A percentile compares a stretch with the other conserved stretches of the same genome.
phyloP scores from a whole-genome alignment of 805 yeast genomes.

The Saccharomycopsis sp. region DNA sequence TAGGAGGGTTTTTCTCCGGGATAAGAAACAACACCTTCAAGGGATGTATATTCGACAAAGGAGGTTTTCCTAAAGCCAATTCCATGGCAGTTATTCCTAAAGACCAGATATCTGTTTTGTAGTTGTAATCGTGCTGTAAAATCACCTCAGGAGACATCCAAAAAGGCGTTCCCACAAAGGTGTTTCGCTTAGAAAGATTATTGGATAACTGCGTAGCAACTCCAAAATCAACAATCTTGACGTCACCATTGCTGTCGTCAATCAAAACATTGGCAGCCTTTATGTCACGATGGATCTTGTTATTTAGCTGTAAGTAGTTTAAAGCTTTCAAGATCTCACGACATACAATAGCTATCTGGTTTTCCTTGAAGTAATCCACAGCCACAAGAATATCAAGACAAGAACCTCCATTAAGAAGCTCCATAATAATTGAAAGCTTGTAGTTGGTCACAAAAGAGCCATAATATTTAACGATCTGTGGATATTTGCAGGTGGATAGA shows the following conservation, averaged over 20 bases:
- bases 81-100: slow-evolving; percentile 78
- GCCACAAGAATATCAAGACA: slow-evolving; percentile 57
- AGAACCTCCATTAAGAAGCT: slow-evolving; percentile 73
- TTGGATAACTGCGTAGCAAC: slow-evolving; percentile 81
- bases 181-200: slow-evolving; percentile 50
- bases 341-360: slow-evolving; percentile 46
- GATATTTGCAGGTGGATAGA: slow-evolving; percentile 56
- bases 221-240: slow-evolving; percentile 90
- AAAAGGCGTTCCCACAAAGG: slow-evolving; percentile 92
- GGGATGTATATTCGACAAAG: slow-evolving; percentile 49
- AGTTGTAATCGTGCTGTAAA: slow-evolving; percentile 62
- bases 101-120: slow-evolving; percentile 93
- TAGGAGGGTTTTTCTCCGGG: slow-evolving; percentile 41
- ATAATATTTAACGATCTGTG: slow-evolving; percentile 57
- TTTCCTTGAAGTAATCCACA: slow-evolving; percentile 50
- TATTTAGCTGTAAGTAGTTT: slow-evolving; percentile 59
- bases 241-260: slow-evolving; percentile 51
- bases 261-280: slow-evolving; percentile 85
- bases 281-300: slow-evolving; percentile 81
- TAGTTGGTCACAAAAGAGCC: slow-evolving; percentile 68
- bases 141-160: slow-evolving; percentile 99
- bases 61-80: slow-evolving; percentile 66
- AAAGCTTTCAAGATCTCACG: slow-evolving; percentile 54
- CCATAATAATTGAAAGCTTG: slow-evolving; percentile 78
- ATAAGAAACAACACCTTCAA: slow-evolving; percentile 48